Conservation (phyloP, 495 filamentous ascomycete species). For the Aspergillus heteromorphus region DNA sequence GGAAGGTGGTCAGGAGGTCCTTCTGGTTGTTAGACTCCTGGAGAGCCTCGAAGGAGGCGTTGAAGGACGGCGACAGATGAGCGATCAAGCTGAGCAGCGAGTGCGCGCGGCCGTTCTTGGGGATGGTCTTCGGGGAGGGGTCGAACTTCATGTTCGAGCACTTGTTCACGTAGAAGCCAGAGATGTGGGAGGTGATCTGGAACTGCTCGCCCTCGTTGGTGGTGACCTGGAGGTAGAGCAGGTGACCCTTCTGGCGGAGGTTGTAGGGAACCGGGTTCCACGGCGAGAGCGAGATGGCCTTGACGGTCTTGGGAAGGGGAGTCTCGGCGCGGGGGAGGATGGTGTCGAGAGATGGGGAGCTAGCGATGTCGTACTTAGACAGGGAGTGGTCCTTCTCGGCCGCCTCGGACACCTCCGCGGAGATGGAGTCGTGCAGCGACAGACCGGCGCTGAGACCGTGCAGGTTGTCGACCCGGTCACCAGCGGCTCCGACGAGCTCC, state of each 20-base stretch:
- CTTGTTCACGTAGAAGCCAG: slow-evolving; percentile 95
- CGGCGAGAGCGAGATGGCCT: slow-evolving; percentile 77
- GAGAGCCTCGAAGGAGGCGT: slow-evolving; percentile 61
- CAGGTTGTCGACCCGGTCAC: slow-evolving; percentile 80
- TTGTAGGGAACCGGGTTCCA: slow-evolving; percentile 97
- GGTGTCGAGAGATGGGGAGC: slow-evolving; percentile 57
- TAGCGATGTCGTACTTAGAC: slow-evolving; percentile 69
- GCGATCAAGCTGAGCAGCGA: slow-evolving; percentile 78
- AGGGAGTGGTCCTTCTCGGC: slow-evolving; percentile 53
- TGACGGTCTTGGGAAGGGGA: slow-evolving; percentile 78
- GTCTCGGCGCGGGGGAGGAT: slow-evolving; percentile 63
- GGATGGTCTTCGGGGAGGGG: slow-evolving; percentile 65
- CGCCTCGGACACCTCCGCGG: slow-evolving; percentile 37
- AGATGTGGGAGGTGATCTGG: slow-evolving; percentile 88
- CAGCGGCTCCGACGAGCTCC: slow-evolving; percentile 87
- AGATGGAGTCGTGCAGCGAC: slow-evolving; percentile 77
- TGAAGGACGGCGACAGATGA: slow-evolving; percentile 77
- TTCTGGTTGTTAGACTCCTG: slow-evolving; percentile 76
- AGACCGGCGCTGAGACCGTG: slow-evolving; percentile 82
- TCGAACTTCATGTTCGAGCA: slow-evolving; percentile 89
- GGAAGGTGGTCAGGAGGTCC: slow-evolving; percentile 88
- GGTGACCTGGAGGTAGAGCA: slow-evolving; percentile 82
- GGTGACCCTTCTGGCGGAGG: slow-evolving; percentile 83
- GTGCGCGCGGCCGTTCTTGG: slow-evolving; percentile 69
- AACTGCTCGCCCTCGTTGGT: slow-evolving; percentile 90